Percentiles rank a stretch among this genome's conserved stretches.
Evolutionary conservation across 176 grass and related monocot genomes (phyloP).

Genomic region (Metroxylon sagu): DNA sequence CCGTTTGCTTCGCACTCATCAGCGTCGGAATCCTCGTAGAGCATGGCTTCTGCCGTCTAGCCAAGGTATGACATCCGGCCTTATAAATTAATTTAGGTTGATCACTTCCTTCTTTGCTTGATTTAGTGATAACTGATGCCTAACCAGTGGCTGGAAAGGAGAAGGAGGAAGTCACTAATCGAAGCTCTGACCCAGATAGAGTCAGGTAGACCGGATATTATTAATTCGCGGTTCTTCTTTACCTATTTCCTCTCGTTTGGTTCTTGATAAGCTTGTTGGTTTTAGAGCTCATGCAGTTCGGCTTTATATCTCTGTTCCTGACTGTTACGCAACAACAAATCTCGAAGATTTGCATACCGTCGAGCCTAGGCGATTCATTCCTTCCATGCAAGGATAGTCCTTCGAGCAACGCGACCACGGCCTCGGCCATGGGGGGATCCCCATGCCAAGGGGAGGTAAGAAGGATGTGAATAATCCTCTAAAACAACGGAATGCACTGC

Average conservation of each 20-base stretch:
- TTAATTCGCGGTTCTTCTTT: too few species aligned
- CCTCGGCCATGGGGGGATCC: not conserved
- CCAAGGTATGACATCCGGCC: not conserved
- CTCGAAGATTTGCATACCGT: conserved; percentile 7
- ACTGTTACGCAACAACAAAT: not conserved
- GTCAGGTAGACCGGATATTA: not conserved
- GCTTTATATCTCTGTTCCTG: conserved; percentile 7
- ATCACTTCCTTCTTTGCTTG: not conserved
- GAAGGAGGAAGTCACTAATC: conserved; percentile 1
- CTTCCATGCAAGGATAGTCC: conserved; percentile 5
- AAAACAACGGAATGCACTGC: not conserved
- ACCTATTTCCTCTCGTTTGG: not conserved
- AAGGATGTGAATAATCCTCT: not conserved
- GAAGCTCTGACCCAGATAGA: not conserved
- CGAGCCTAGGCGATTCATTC: not conserved
- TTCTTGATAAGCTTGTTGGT: too few species aligned
- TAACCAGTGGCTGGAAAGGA: not conserved
- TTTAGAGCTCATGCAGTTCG: not conserved
- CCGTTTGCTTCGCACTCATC: too few species aligned
- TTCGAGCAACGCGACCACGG: not conserved
- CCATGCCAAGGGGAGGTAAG: not conserved
- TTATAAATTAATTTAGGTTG: too few species aligned
- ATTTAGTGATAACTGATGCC: not conserved
- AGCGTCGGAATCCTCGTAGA: not conserved
- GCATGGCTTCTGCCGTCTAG: conserved; percentile 1